Base-by-base conservation (phyloP, 495 filamentous ascomycete species). In the Tetracladium marchalianum region DNA sequence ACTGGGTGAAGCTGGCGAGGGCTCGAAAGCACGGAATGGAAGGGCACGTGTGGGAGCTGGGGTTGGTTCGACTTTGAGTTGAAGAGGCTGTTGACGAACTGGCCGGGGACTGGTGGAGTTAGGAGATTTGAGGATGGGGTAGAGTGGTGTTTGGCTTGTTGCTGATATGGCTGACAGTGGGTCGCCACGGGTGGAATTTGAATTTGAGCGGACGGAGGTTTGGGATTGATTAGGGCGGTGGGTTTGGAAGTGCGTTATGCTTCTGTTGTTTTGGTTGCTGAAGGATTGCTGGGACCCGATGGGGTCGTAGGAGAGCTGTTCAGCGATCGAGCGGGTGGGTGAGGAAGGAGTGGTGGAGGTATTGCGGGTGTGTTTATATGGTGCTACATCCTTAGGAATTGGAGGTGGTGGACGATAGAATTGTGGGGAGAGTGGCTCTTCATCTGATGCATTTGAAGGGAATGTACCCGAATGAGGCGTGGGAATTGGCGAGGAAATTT, bases 21-120 rank as follows among this genome's bases (percentile, higher is more conserved):
- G 69, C 64, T 85, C 67, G 63, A 75, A 75, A 6, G 69, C 69
- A 41, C 82, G 78, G 48, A 86, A 70, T 1, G 82, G 82, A 13
- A 86, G 67, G 12, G 62, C 57, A 36, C 61, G 57, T 49, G 67
- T 22, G 69, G 65, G 66, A 17, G 68, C 39, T 43, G 41, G 10
- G 19, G 49, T 7, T 3, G 22, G 22, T 27, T 27, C 22, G 22
- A 27, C 22, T 7, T 27, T 27, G 22, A 17, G 41, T 45, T 47
- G 51, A 55, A 56, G 47, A 39, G 59, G 50, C 50, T 58, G 49
- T 44, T 52, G 36, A 46, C 33, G 42, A 53, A 33, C 49, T 41
- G 4, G 41, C 51, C 35, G 53, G 48, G 7, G 33, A 16, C 35
- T 36, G 15, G 32, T 47, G 3, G 45, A 12, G 35, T 36, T 17